Evolutionary conservation across 2,329 filamentous ascomycete genomes (phyloP), one percentile per base, ranked within the genome.

Genomic region (Emericellopsis atlantica): DNA sequence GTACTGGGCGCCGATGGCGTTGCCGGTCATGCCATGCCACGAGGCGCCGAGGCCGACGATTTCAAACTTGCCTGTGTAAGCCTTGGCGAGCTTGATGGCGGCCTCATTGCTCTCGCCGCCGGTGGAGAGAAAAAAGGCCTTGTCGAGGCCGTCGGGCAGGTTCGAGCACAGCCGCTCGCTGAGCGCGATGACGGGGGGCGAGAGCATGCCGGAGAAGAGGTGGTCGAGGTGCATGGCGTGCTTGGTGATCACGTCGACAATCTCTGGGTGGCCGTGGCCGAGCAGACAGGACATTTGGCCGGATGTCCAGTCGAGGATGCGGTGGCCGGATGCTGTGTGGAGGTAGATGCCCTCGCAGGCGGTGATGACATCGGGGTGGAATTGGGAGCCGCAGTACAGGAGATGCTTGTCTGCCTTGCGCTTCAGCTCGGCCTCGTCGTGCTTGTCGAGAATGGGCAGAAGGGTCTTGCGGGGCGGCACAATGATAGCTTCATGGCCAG

Each of bases 41-140:
- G 69, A 74, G 0, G 69, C 69, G 0, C 65, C 66, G 15, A 81
- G 59, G 0, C 65, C 78, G 5, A 81, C 73, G 39, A 83, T 68
- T 51, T 82, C 76, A 48, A 76, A 81, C 40, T 77, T 80, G 1
- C 76, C 74, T 0, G 77, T 82, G 49, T 70, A 78, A 9, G 69
- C 59, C 48, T 82, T 82, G 4, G 78, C 77, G 47, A 82, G 65
- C 43, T 76, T 74, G 43, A 82, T 76, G 2, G 78, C 78, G 4
- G 74, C 75, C 47, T 83, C 77, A 44, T 67, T 74, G 36, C 62
- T 67, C 51, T 79, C 74, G 3, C 64, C 66, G 1, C 74, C 74
- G 0, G 74, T 79, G 39, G 61, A 72, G 9, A 77, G 59, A 47
- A 79, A 79, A 50, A 77, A 69, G 1, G 73, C 65, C 45, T 72